Evolutionary conservation across 164 flowering plant genomes (phyloP).

Genomic region (Sedum album): DNA sequence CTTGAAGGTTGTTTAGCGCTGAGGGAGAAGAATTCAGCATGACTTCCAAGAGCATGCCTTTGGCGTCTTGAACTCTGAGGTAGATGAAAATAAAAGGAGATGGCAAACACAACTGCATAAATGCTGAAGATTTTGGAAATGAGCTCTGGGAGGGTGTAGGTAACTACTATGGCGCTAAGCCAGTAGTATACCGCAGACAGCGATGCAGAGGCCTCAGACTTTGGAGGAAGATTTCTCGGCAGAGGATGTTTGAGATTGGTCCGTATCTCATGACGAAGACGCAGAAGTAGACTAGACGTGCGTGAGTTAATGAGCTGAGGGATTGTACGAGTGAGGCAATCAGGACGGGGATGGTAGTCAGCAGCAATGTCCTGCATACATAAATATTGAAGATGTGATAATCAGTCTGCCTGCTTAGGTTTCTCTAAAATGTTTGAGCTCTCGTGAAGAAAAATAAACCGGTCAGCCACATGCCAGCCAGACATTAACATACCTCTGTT

Average conservation of each 20-base stretch:
- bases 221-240: constrained; percentile 51
- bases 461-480: constrained; percentile 74
- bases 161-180: constrained; percentile 42
- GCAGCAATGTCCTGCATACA: constrained; percentile 41
- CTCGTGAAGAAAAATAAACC: constrained; percentile 18
- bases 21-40: constrained; percentile 46
- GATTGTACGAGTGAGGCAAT: constrained; percentile 23
- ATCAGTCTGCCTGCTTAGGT: neutral
- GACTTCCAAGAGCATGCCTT: constrained; percentile 60
- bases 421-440: neutral
- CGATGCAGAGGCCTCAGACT: constrained; percentile 52
- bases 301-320: constrained; percentile 20
- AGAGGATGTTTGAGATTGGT: constrained; percentile 47
- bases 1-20: constrained; percentile 31
- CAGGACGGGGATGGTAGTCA: constrained; percentile 42
- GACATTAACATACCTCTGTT: no score
- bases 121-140: constrained; percentile 34
- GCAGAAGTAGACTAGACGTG: constrained; percentile 42
- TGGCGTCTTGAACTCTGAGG: constrained; percentile 53
- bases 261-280: constrained; percentile 38
- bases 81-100: constrained; percentile 43
- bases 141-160: constrained; percentile 41
- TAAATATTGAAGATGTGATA: neutral
- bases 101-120: constrained; percentile 33
- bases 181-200: constrained; percentile 44